A percentile compares a stretch with the other conserved stretches of the same genome.
Conservation (phyloP, 202 grass and related monocot genomes). For the Musa balbisiana region DNA sequence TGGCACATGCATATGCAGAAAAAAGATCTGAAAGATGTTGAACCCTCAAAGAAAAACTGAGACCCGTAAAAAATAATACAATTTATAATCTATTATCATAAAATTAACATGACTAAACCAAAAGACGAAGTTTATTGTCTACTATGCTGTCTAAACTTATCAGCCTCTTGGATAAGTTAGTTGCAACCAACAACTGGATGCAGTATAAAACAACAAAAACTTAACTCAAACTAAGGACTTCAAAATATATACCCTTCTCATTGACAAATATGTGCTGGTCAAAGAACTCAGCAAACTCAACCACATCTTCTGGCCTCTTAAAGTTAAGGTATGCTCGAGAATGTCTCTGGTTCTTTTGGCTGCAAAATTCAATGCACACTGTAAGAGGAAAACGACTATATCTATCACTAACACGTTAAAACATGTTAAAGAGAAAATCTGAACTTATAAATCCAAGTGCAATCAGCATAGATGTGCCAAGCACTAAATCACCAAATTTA, state of each 20-base stretch:
- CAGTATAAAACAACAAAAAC: not conserved
- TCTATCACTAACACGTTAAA: not conserved
- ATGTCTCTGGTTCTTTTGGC: constrained; percentile 81
- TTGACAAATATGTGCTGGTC: constrained; percentile 84
- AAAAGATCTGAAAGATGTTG: not conserved
- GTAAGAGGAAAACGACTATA: not conserved
- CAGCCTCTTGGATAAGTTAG: too few species aligned
- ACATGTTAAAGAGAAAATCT: not conserved
- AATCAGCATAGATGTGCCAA: not conserved
- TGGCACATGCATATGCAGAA: too few species aligned
- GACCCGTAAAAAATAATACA: too few species aligned
- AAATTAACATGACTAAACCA: not conserved
- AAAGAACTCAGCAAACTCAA: constrained; percentile 97
- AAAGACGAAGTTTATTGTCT: not conserved
- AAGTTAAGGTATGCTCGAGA: constrained; percentile 84
- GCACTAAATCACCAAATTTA: not conserved
- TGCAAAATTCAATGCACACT: constrained; percentile 24
- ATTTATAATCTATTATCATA: too few species aligned
- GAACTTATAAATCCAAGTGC: not conserved
- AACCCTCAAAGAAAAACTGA: not conserved
- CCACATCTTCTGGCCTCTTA: constrained; percentile 62
- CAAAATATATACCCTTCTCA: constrained; percentile 71
- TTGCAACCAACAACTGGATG: not conserved
- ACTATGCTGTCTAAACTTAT: too few species aligned
- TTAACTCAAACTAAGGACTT: not conserved